Percentiles rank a stretch among this genome's conserved stretches.
Evolutionary conservation across 257 asterid species (phyloP).

Genomic region (Solanum infundibuliforme): DNA sequence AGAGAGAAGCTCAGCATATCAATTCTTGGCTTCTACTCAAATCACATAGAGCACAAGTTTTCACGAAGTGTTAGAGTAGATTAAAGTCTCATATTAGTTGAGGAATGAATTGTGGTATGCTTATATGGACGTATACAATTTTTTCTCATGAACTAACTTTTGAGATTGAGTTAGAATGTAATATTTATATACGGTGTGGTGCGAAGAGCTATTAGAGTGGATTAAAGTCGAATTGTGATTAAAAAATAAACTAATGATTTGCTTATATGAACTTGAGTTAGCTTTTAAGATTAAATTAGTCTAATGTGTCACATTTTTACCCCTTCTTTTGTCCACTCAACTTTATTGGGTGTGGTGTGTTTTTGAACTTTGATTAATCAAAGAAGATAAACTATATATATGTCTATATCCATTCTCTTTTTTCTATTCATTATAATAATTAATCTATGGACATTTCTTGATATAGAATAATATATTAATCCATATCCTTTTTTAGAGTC

Average conservation of each 20-base stretch:
- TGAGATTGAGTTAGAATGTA: not conserved
- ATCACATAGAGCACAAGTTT: not conserved
- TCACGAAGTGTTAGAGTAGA: not conserved
- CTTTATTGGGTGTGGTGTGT: not conserved
- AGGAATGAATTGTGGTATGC: not conserved
- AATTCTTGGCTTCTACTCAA: not conserved
- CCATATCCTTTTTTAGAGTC: not conserved
- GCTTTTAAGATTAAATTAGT: too few relatives aligned
- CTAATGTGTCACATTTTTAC: too few relatives aligned
- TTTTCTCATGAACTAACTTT: too few relatives aligned
- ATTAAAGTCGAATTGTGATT: too few relatives aligned
- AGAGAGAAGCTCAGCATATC: not conserved
- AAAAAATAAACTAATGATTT: too few relatives aligned
- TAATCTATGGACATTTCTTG: not conserved
- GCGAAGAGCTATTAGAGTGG: accelerated
- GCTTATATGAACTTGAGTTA: too few relatives aligned
- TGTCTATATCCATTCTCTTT: not conserved
- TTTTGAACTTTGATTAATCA: not conserved
- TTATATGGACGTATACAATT: accelerated
- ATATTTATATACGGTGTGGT: accelerated
- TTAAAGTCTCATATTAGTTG: too few relatives aligned
- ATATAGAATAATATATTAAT: not conserved
- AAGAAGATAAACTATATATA: not conserved
- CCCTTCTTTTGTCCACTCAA: not conserved
- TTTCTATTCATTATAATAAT: not conserved